These are phyloP conservation scores for Comarum palustre DNA, from an alignment of 306 rosid species.

Conservation along the genomic window DNA sequence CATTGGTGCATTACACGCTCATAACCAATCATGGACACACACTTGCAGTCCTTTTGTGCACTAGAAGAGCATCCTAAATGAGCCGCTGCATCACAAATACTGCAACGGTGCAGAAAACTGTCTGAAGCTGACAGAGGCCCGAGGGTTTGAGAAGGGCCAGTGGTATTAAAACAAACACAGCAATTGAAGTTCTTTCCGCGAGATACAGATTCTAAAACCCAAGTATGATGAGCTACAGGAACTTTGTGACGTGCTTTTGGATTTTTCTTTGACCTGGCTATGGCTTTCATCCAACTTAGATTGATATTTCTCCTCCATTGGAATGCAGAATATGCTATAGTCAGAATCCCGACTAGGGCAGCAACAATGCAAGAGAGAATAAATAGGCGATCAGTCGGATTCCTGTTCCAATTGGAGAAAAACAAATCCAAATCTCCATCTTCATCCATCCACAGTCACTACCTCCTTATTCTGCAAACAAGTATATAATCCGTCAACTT, in stretches of 20 bases:
- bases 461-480: constrained; percentile 15
- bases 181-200: constrained; percentile 90
- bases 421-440: constrained; percentile 61
- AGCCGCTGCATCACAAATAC: constrained; percentile 81
- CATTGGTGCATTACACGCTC: constrained; percentile 84
- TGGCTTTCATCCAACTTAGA: constrained; percentile 93
- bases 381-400: constrained; percentile 75
- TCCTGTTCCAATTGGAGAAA: constrained; percentile 69
- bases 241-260: constrained; percentile 71
- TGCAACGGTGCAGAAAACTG: constrained; percentile 71
- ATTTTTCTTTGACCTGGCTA: constrained; percentile 85
- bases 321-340: constrained; percentile 85
- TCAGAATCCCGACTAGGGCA: constrained; percentile 80
- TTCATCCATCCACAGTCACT: constrained; percentile 62
- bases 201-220: constrained; percentile 73
- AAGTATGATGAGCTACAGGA: constrained; percentile 71
- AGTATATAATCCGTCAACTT: constrained; percentile 9
- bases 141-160: constrained; percentile 77
- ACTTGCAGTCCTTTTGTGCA: constrained; percentile 90
- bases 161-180: constrained; percentile 77
- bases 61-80: constrained; percentile 79
- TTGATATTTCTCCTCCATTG: constrained; percentile 98
- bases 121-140: constrained; percentile 81
- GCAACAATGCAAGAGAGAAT: constrained; percentile 64
- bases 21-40: constrained; percentile 81